Evolutionary conservation across 1,139 yeast genomes (phyloP).

Genomic region (Meyerozyma athensensis): DNA sequence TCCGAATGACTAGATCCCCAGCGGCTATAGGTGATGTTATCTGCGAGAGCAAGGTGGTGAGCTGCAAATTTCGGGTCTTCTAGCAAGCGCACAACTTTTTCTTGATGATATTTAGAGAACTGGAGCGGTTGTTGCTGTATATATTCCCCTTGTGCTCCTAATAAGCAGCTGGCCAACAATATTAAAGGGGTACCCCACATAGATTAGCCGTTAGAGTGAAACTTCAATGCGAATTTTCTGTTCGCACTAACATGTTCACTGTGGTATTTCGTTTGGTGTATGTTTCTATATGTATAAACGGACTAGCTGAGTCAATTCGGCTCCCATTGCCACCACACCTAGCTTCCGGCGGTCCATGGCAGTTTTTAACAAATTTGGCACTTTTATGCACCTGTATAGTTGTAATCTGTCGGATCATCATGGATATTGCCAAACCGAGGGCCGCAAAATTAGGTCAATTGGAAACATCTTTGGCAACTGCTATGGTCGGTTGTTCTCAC

Average conservation of each 20-base stretch:
- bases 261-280: conserved; percentile 13
- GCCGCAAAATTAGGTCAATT: conserved; percentile 10
- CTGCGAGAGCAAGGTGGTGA: conserved; percentile 13
- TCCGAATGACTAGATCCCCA: conserved; percentile 30
- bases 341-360: conserved; percentile 18
- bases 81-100: conserved; percentile 15
- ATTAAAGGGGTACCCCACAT: background rate
- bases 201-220: background rate
- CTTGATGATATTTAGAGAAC: conserved; percentile 9
- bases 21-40: conserved; percentile 16
- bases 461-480: background rate
- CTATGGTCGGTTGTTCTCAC: conserved; percentile 9
- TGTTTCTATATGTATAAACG: conserved; percentile 8
- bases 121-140: conserved; percentile 7
- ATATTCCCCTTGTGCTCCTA: conserved; percentile 20
- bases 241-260: conserved; percentile 20
- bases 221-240: conserved; percentile 11
- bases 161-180: conserved; percentile 20
- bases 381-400: conserved; percentile 13
- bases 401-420: conserved; percentile 5
- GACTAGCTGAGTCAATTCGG: conserved; percentile 13
- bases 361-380: conserved; percentile 20
- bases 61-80: conserved; percentile 17
- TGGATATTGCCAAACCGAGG: conserved; percentile 4
- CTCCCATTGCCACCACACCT: conserved; percentile 17